Evolutionary conservation across 176 grass and related monocot genomes (phyloP).

Genomic region (Oryza meyeriana): DNA sequence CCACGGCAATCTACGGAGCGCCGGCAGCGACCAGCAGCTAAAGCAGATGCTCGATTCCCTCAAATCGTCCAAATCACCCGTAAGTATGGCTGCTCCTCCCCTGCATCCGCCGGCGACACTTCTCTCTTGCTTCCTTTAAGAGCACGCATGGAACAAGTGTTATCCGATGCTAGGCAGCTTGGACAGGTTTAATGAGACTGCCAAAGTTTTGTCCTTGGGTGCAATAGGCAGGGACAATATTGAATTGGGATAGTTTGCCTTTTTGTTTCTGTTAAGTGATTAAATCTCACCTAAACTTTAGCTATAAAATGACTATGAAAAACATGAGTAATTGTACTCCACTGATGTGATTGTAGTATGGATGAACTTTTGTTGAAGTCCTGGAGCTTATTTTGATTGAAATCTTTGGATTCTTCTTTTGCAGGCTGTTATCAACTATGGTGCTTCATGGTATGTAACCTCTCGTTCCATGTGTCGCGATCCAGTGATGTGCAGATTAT

Average conservation of each 20-base stretch:
- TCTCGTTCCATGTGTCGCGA: not conserved
- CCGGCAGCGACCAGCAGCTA: conserved; percentile 53
- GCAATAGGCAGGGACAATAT: not conserved
- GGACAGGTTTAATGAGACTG: not conserved
- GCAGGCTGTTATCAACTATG: conserved; percentile 78
- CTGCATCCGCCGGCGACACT: not conserved
- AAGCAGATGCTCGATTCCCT: conserved; percentile 57
- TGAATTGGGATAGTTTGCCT: not conserved
- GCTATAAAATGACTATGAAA: not conserved
- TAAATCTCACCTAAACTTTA: not conserved
- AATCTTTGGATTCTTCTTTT: conserved; percentile 30
- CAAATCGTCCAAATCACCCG: conserved; percentile 64
- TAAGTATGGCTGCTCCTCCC: conserved; percentile 35
- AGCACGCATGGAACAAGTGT: not conserved
- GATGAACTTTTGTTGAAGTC: not conserved
- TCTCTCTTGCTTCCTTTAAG: not conserved
- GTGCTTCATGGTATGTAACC: conserved; percentile 74
- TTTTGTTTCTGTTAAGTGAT: not conserved
- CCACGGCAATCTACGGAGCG: conserved; percentile 47
- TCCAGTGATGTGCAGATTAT: not conserved
- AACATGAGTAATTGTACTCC: not conserved
- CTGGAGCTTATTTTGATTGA: conserved; percentile 13
- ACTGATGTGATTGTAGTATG: not conserved
- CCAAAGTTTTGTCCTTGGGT: not conserved
- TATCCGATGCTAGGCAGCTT: not conserved